phyloP scores from a whole-genome alignment of 352 stramenopile genomes.

The Albugo candida region DNA sequence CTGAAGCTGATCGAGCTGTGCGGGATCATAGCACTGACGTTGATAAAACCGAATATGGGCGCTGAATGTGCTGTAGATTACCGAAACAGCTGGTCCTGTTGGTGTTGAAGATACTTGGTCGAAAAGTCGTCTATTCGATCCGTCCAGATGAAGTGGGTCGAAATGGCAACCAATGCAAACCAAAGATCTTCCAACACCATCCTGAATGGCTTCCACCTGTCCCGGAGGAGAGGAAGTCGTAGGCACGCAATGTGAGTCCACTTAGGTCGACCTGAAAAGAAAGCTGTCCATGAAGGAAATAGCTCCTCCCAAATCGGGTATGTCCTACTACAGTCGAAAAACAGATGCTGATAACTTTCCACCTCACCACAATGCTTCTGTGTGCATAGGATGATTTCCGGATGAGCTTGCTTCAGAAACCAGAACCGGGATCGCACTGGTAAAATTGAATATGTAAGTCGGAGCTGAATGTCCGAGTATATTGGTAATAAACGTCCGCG shows the following conservation, averaged over 20 bases:
- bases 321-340: constrained; percentile 5
- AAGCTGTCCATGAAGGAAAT: not conserved
- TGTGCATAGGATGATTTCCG: constrained; percentile 1
- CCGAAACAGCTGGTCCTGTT: not conserved
- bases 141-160: constrained; percentile 4
- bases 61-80: constrained; percentile 2
- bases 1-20: no score
- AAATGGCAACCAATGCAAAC: constrained; percentile 2
- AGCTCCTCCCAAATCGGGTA: constrained; percentile 1
- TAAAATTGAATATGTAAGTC: constrained; percentile 4
- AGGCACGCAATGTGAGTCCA: constrained; percentile 1
- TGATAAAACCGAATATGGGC: constrained; percentile 1
- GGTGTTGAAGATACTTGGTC: not conserved
- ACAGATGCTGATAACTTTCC: constrained; percentile 6
- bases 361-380: constrained; percentile 2
- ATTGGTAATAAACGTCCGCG: constrained; percentile 2
- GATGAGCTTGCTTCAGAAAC: constrained; percentile 4
- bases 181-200: constrained; percentile 1
- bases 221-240: not conserved
- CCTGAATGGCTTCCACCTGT: constrained; percentile 1
- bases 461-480: constrained; percentile 6
- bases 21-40: not conserved
- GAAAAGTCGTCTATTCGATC: constrained; percentile 6
- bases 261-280: not conserved
- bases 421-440: constrained; percentile 7